Conservation (phyloP, 164 flowering plant genomes). For the Stephania cephalantha region DNA sequence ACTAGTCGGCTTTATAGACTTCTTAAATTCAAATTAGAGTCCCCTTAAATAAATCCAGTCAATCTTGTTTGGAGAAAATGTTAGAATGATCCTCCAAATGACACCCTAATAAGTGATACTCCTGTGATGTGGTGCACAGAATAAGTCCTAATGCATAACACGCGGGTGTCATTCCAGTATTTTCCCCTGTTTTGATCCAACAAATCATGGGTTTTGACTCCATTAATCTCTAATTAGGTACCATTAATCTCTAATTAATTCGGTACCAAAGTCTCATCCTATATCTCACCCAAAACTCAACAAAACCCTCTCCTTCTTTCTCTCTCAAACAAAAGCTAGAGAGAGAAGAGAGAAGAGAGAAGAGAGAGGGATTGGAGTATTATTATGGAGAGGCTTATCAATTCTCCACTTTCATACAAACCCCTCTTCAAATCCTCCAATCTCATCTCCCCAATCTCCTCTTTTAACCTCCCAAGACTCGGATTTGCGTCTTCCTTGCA, state of each 20-base stretch:
- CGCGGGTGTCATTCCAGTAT: no score
- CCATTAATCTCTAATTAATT: not conserved
- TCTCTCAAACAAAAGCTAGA: not conserved
- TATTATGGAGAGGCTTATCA: slow-evolving; percentile 9
- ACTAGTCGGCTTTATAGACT: no score
- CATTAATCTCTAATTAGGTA: not conserved
- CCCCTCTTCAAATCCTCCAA: not conserved
- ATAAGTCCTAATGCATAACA: no score
- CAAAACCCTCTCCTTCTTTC: not conserved
- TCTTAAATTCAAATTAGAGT: no score
- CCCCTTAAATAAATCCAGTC: no score
- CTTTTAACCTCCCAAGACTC: not conserved
- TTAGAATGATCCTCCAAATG: no score
- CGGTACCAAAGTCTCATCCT: not conserved
- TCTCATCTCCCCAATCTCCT: not conserved
- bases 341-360: not conserved
- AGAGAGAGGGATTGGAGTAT: not conserved
- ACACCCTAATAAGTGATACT: no score
- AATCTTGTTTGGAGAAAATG: no score
- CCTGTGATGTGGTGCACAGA: no score
- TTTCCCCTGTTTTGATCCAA: no score
- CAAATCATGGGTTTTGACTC: not conserved
- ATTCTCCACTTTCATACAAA: slow-evolving; percentile 5
- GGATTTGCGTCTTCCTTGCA: not conserved
- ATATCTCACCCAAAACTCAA: not conserved